These are phyloP conservation scores for Scenedesmus sp. DNA, from an alignment of 163 green algal species.

Conservation along the genomic window DNA sequence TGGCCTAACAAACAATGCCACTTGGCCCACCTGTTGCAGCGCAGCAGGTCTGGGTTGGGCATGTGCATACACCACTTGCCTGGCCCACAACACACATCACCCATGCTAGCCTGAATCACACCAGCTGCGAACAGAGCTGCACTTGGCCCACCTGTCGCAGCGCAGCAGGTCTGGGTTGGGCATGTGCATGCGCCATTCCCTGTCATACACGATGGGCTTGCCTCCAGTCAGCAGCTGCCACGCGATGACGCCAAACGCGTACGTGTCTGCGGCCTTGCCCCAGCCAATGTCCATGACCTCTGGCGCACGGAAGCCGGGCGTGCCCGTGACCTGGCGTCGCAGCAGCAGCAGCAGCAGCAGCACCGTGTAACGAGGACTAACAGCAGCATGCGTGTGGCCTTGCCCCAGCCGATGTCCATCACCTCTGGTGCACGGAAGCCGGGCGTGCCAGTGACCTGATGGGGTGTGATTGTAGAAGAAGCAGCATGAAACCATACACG, in stretches of 20 bases:
- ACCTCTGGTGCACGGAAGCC: conserved; percentile 26
- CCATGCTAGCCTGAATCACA: not conserved
- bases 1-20: too few relatives aligned
- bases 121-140: not conserved
- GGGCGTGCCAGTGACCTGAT: too few relatives aligned
- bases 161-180: conserved; percentile 46
- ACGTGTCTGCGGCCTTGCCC: conserved; percentile 44
- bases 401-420: conserved; percentile 18
- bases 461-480: too few relatives aligned
- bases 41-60: conserved; percentile 43
- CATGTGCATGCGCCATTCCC: conserved; percentile 51
- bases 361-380: not conserved
- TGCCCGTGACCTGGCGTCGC: conserved; percentile 30
- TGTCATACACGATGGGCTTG: conserved; percentile 52
- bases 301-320: conserved; percentile 41
- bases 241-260: conserved; percentile 45
- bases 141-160: not conserved
- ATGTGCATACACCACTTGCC: too few relatives aligned
- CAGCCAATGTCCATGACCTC: conserved; percentile 49
- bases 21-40: not conserved
- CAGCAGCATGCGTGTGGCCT: not conserved
- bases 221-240: conserved; percentile 48
- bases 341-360: not conserved
- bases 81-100: not conserved
- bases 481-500: too few relatives aligned